These are phyloP conservation scores for Alternaria gaisen DNA, from an alignment of 2,329 filamentous ascomycete species.

Conservation along the genomic window DNA sequence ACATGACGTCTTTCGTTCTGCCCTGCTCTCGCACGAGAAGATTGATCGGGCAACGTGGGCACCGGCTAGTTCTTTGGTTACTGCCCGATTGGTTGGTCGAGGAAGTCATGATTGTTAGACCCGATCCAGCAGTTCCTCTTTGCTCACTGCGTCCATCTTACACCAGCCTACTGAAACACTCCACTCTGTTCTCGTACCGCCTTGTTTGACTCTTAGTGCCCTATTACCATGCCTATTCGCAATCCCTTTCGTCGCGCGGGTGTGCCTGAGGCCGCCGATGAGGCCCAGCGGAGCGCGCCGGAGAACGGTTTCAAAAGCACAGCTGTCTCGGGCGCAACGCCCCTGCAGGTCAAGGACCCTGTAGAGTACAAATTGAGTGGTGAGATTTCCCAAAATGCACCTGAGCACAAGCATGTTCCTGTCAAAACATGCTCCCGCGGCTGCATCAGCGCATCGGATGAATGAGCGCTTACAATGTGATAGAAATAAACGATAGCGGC, in stretches of 20 bases:
- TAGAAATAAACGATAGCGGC: constrained; percentile 95
- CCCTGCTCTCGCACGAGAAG: constrained; percentile 11
- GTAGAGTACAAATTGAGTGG: constrained; percentile 64
- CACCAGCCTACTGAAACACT: constrained; percentile 29
- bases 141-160: constrained; percentile 23
- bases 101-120: constrained; percentile 23
- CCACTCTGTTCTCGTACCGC: constrained; percentile 27
- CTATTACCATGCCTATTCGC: constrained; percentile 51
- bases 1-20: constrained; percentile 22
- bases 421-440: constrained; percentile 1
- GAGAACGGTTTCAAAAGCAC: constrained; percentile 47
- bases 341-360: constrained; percentile 56
- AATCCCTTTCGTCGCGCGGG: constrained; percentile 53
- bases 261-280: constrained; percentile 44
- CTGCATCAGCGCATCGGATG: constrained; percentile 10
- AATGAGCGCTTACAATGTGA: constrained; percentile 39
- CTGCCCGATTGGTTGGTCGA: constrained; percentile 30
- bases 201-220: constrained; percentile 23
- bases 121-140: constrained; percentile 9
- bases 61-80: constrained; percentile 19
- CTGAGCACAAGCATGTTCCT: constrained; percentile 6
- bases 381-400: constrained; percentile 41
- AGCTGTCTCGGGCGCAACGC: constrained; percentile 49
- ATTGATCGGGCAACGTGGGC: constrained; percentile 16
- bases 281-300: constrained; percentile 41